Percentiles rank a stretch among this genome's conserved stretches.
Conservation (phyloP, 371 early-diverging fungal species). For the Umbelopsis sp. region DNA sequence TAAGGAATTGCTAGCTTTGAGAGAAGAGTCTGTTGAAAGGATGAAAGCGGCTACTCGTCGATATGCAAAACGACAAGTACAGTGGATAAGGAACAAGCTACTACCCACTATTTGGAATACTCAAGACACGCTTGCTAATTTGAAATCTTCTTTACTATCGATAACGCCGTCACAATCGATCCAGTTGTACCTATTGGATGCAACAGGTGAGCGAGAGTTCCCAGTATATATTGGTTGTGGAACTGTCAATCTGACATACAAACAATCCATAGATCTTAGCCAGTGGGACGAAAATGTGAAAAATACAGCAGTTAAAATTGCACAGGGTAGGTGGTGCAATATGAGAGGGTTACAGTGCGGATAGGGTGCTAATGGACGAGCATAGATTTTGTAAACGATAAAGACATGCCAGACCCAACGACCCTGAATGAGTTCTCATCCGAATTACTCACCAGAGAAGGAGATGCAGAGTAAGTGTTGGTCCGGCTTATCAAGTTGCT, state of each 20-base stretch:
- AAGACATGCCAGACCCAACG: constrained; percentile 45
- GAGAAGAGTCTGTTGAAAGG: constrained; percentile 61
- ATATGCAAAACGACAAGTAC: constrained; percentile 88
- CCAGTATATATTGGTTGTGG: background rate
- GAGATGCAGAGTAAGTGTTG: constrained; percentile 33
- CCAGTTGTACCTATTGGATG: constrained; percentile 77
- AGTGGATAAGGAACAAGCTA: constrained; percentile 90
- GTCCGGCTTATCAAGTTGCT: background rate
- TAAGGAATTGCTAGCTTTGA: constrained; percentile 48
- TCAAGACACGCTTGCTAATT: constrained; percentile 24
- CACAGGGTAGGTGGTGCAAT: constrained; percentile 41
- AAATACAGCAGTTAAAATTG: constrained; percentile 53
- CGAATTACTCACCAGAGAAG: constrained; percentile 36
- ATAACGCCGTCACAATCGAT: constrained; percentile 24
- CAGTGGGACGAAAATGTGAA: constrained; percentile 61
- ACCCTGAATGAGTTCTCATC: constrained; percentile 39
- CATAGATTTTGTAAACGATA: constrained; percentile 31
- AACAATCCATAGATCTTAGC: constrained; percentile 41
- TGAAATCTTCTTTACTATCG: background rate
- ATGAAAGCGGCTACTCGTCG: constrained; percentile 89
- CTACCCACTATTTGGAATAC: constrained; percentile 53
- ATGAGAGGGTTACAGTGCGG: background rate
- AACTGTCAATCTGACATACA: too few relatives aligned
- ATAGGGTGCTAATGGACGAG: constrained; percentile 5
- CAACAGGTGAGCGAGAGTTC: constrained; percentile 59